phyloP scores from a whole-genome alignment of 805 yeast species.

The Henningerozyma blattae region DNA sequence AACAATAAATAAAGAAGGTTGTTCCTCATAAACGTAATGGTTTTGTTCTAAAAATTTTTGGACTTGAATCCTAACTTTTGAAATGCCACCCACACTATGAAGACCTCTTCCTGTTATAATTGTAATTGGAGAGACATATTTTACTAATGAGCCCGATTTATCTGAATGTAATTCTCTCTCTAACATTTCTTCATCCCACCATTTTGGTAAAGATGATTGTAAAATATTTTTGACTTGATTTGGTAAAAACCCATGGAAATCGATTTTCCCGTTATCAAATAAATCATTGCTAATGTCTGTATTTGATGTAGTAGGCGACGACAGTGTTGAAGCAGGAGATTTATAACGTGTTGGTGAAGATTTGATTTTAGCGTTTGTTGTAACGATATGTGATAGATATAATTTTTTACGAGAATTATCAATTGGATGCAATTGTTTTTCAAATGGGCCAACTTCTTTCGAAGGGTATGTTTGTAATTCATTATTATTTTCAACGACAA shows the following conservation, averaged over 20 bases:
- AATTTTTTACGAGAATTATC: too few species aligned
- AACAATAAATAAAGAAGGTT: slow-evolving; percentile 31
- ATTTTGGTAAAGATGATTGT: slow-evolving; percentile 27
- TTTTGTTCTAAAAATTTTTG: slow-evolving; percentile 26
- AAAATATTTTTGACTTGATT: slow-evolving; percentile 33
- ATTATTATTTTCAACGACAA: not conserved
- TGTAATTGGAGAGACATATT: slow-evolving; percentile 31
- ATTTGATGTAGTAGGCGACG: not conserved
- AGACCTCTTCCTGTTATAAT: slow-evolving; percentile 62
- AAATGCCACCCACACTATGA: slow-evolving; percentile 48
- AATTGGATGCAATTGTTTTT: too few species aligned
- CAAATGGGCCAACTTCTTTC: too few species aligned
- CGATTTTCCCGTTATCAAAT: slow-evolving; percentile 25
- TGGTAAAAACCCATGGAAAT: slow-evolving; percentile 45
- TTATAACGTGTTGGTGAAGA: too few species aligned
- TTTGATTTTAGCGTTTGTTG: too few species aligned
- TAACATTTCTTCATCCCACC: slow-evolving; percentile 54
- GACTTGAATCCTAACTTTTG: slow-evolving; percentile 36
- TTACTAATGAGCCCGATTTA: slow-evolving; percentile 26
- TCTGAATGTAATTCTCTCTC: slow-evolving; percentile 32
- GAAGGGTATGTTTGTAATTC: not conserved
- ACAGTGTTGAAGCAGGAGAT: too few species aligned
- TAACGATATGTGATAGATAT: too few species aligned
- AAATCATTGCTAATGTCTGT: slow-evolving; percentile 8
- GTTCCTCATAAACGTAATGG: slow-evolving; percentile 36